Conservation (phyloP, 306 rosid species). For the Begonia loranthoides region DNA sequence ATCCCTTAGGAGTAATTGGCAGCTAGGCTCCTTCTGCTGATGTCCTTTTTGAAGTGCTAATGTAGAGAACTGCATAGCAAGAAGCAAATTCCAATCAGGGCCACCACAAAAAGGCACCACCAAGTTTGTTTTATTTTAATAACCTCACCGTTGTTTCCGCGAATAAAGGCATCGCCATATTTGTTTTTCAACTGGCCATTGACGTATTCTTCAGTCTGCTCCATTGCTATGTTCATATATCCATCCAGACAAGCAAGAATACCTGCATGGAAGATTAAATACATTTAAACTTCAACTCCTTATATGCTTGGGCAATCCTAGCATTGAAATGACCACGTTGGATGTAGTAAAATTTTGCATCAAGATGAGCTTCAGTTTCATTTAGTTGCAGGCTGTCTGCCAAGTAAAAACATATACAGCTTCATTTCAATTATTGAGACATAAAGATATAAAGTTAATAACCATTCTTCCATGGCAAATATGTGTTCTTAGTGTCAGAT, state of each 20-base stretch:
- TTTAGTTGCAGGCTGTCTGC: too few species aligned
- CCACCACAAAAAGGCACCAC: neutral
- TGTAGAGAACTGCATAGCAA: constrained; percentile 69
- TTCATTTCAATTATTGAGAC: neutral
- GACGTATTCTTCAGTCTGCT: constrained; percentile 93
- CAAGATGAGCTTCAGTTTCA: too few species aligned
- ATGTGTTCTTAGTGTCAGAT: too few species aligned
- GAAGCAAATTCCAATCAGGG: neutral
- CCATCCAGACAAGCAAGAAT: constrained; percentile 96
- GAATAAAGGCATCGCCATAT: constrained; percentile 92
- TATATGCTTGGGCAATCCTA: neutral
- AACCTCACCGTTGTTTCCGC: constrained; percentile 68
- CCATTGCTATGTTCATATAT: constrained; percentile 98
- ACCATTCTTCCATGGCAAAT: too few species aligned
- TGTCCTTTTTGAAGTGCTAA: constrained; percentile 87
- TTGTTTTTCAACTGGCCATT: constrained; percentile 91
- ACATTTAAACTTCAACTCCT: neutral
- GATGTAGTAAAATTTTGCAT: neutral
- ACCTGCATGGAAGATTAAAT: constrained; percentile 28
- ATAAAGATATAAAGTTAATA: neutral
- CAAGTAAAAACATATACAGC: neutral
- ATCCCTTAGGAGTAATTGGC: neutral
- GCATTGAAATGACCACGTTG: neutral
- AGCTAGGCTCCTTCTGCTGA: constrained; percentile 69
- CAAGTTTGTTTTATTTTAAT: neutral